Percentiles rank a stretch among this genome's conserved stretches.
phyloP scores from a whole-genome alignment of 768 basidiomycete genomes.

The Amanita fuliginea region DNA sequence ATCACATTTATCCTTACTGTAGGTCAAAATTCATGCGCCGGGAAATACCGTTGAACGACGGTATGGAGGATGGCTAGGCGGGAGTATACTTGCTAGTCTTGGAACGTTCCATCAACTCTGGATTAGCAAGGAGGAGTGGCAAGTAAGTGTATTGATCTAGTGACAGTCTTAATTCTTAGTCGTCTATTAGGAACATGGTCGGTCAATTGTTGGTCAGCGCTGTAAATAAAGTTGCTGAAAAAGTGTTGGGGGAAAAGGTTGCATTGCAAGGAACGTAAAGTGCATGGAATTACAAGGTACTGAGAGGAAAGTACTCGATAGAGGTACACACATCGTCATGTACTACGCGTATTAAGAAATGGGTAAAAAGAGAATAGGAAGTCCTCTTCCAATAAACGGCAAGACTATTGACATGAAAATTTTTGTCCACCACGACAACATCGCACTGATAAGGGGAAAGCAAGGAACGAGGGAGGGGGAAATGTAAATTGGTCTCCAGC shows the following conservation, averaged over 20 bases:
- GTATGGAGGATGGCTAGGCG: constrained; percentile 93
- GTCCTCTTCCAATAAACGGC: neutral
- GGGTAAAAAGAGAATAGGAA: neutral
- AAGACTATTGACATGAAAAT: constrained; percentile 1
- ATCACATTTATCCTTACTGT: neutral
- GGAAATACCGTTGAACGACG: constrained; percentile 84
- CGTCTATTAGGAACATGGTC: constrained; percentile 61
- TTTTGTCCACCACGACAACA: constrained; percentile 9
- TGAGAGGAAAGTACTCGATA: neutral
- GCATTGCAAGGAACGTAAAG: constrained; percentile 11
- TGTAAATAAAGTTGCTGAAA: constrained; percentile 50
- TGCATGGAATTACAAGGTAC: constrained; percentile 3
- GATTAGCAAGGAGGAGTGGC: constrained; percentile 92
- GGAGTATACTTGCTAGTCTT: constrained; percentile 86
- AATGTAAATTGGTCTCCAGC: neutral
- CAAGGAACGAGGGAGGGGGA: constrained; percentile 2
- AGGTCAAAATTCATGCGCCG: constrained; percentile 89
- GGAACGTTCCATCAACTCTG: constrained; percentile 98
- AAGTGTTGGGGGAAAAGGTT: neutral
- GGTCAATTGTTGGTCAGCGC: constrained; percentile 70
- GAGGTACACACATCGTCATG: neutral
- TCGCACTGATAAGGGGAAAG: constrained; percentile 1
- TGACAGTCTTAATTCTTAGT: neutral
- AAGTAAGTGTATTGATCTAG: constrained; percentile 36
- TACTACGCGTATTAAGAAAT: neutral